Evolutionary conservation across 257 asterid species (phyloP).

Genomic region (Haberlea rhodopensis): DNA sequence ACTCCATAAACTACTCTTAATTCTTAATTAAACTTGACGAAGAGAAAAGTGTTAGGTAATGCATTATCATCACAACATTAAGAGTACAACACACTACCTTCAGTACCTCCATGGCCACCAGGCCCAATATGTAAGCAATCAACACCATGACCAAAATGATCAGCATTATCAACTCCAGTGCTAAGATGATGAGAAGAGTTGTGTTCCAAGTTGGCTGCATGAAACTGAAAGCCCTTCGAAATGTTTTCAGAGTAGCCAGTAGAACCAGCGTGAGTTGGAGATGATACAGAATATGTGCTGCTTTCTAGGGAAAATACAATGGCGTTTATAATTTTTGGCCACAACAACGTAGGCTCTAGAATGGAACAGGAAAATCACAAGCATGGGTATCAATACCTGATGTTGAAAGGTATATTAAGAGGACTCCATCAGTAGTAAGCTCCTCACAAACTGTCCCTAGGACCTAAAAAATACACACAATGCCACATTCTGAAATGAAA

Average conservation of each 20-base stretch:
- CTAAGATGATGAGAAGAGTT: slow-evolving; percentile 36
- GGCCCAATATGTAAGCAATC: slow-evolving; percentile 74
- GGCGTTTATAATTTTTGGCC: slow-evolving; percentile 24
- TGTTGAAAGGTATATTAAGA: slow-evolving; percentile 76
- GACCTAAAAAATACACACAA: slow-evolving; percentile 53
- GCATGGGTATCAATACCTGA: slow-evolving; percentile 48
- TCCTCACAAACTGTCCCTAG: slow-evolving; percentile 89
- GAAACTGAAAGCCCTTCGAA: slow-evolving; percentile 53
- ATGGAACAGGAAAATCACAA: slow-evolving; percentile 9
- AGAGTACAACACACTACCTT: slow-evolving; percentile 14
- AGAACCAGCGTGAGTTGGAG: slow-evolving; percentile 56
- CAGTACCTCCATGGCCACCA: slow-evolving; percentile 73
- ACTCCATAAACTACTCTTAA: too few relatives aligned
- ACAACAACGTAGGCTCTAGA: slow-evolving; percentile 5
- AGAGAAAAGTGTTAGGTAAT: slow-evolving; percentile 21
- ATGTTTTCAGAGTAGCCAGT: slow-evolving; percentile 46
- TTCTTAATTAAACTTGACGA: slow-evolving; percentile 12
- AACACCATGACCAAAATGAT: slow-evolving; percentile 38
- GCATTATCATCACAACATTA: not conserved
- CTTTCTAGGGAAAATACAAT: slow-evolving; percentile 50
- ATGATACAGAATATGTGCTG: slow-evolving; percentile 42
- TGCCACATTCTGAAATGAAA: slow-evolving; percentile 26
- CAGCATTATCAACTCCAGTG: slow-evolving; percentile 40
- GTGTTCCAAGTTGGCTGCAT: slow-evolving; percentile 48
- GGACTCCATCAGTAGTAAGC: slow-evolving; percentile 88